A percentile compares a stretch with the other conserved stretches of the same genome.
Conservation (phyloP, 1,284 basidiomycete genomes). For the Papiliotrema flavescens region DNA sequence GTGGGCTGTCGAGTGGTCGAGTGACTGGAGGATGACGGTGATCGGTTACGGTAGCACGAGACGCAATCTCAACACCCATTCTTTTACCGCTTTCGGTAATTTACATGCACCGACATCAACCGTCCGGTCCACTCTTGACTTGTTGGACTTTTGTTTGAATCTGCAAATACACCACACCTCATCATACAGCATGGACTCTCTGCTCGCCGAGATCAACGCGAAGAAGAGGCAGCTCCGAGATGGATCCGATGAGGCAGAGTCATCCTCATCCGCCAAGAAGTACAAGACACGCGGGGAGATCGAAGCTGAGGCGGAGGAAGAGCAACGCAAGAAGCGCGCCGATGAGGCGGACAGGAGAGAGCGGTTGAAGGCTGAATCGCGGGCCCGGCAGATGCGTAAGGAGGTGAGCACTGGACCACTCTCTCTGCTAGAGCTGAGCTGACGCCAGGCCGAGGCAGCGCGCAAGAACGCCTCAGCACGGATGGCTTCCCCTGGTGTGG, state of each 20-base stretch:
- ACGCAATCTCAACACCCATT: background rate
- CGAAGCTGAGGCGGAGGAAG: slow-evolving; percentile 60
- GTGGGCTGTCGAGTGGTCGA: background rate
- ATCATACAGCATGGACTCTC: slow-evolving; percentile 38
- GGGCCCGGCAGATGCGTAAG: slow-evolving; percentile 26
- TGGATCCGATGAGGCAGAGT: slow-evolving; percentile 15
- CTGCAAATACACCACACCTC: background rate
- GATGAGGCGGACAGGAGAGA: slow-evolving; percentile 53
- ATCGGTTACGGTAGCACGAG: too few relatives aligned
- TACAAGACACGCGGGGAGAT: slow-evolving; percentile 81
- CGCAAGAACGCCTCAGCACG: slow-evolving; percentile 22
- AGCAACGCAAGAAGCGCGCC: slow-evolving; percentile 61
- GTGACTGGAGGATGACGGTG: background rate
- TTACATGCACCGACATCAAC: background rate
- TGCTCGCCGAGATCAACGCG: slow-evolving; percentile 67
- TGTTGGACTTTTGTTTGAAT: background rate
- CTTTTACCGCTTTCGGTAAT: background rate
- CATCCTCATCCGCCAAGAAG: slow-evolving; percentile 55
- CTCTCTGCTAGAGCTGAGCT: too few relatives aligned
- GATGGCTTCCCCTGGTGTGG: slow-evolving; percentile 19
- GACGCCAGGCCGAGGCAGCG: slow-evolving; percentile 24
- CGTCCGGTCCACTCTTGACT: background rate
- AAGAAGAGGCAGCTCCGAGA: slow-evolving; percentile 65
- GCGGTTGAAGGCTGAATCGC: slow-evolving; percentile 36
- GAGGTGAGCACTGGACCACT: slow-evolving; percentile 41